These are phyloP conservation scores for Rhizophagus sp. DNA, from an alignment of 192 early-diverging fungal genomes.

Conservation along the genomic window DNA sequence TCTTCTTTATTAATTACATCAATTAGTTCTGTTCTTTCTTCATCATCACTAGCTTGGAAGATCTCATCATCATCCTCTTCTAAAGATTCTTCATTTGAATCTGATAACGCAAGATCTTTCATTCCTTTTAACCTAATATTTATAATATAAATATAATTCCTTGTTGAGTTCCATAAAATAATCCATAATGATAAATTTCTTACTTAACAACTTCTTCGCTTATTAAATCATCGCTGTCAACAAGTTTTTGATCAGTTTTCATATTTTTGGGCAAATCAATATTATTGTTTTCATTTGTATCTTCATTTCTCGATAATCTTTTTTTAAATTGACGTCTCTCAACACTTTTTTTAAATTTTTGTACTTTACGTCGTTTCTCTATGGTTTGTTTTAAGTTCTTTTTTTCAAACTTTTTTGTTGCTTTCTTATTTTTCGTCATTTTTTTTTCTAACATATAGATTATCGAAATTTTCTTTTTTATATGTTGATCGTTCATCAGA, in stretches of 20 bases:
- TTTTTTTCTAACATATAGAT: constrained; percentile 5
- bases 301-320: constrained; percentile 42
- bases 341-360: constrained; percentile 58
- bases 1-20: constrained; percentile 59
- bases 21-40: constrained; percentile 48
- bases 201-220: background rate
- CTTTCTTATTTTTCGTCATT: constrained; percentile 67
- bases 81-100: background rate
- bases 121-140: background rate
- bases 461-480: background rate
- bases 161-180: background rate
- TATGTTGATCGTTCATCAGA: too few species aligned
- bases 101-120: background rate
- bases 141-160: background rate
- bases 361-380: constrained; percentile 57
- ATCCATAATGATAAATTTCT: background rate
- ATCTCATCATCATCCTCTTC: constrained; percentile 22
- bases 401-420: constrained; percentile 79
- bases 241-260: background rate
- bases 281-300: background rate
- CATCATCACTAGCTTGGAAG: constrained; percentile 19
- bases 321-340: constrained; percentile 63
- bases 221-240: background rate
- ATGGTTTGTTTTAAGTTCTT: constrained; percentile 70
- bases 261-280: background rate